phyloP scores from a whole-genome alignment of 495 filamentous ascomycete species.

The Friedmanniomyces simplex region DNA sequence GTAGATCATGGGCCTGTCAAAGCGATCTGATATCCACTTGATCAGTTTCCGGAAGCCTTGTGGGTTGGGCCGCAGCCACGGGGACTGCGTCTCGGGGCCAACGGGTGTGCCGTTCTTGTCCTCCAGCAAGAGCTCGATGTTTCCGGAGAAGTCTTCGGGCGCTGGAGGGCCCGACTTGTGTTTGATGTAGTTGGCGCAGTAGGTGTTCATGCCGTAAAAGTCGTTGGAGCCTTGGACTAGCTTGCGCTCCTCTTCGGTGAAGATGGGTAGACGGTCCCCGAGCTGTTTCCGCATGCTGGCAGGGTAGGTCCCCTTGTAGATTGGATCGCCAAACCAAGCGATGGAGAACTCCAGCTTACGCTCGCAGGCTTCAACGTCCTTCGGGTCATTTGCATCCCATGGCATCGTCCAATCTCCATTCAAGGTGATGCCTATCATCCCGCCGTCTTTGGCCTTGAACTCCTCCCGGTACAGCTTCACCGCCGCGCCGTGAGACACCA shows the following conservation, averaged over 20 bases:
- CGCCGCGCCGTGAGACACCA: slow-evolving; percentile 38
- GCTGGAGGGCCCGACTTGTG: slow-evolving; percentile 51
- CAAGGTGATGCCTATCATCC: slow-evolving; percentile 31
- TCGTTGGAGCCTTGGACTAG: slow-evolving; percentile 28
- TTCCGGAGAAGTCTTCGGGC: slow-evolving; percentile 56
- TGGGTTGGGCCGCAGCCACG: slow-evolving; percentile 20
- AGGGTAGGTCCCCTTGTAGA: slow-evolving; percentile 30
- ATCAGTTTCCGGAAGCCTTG: slow-evolving; percentile 63
- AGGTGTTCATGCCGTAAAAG: slow-evolving; percentile 27
- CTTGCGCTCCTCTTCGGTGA: slow-evolving; percentile 24
- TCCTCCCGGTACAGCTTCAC: slow-evolving; percentile 60
- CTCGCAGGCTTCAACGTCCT: slow-evolving; percentile 49
- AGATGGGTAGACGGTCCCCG: slow-evolving; percentile 22
- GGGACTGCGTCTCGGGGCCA: slow-evolving; percentile 25
- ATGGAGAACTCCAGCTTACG: slow-evolving; percentile 65
- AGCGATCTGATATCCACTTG: slow-evolving; percentile 69
- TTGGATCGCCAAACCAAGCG: slow-evolving; percentile 26
- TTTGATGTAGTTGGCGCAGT: slow-evolving; percentile 34
- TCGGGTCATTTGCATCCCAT: slow-evolving; percentile 32
- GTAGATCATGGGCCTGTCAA: slow-evolving; percentile 62
- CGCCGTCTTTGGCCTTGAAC: slow-evolving; percentile 42
- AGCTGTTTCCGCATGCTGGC: slow-evolving; percentile 23
- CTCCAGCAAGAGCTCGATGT: slow-evolving; percentile 56
- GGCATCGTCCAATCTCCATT: slow-evolving; percentile 33
- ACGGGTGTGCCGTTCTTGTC: slow-evolving; percentile 39